A percentile compares a stretch with the other conserved stretches of the same genome.
phyloP scores from a whole-genome alignment of 1,139 yeast genomes.

The Debaryomycetaceae sp. region DNA sequence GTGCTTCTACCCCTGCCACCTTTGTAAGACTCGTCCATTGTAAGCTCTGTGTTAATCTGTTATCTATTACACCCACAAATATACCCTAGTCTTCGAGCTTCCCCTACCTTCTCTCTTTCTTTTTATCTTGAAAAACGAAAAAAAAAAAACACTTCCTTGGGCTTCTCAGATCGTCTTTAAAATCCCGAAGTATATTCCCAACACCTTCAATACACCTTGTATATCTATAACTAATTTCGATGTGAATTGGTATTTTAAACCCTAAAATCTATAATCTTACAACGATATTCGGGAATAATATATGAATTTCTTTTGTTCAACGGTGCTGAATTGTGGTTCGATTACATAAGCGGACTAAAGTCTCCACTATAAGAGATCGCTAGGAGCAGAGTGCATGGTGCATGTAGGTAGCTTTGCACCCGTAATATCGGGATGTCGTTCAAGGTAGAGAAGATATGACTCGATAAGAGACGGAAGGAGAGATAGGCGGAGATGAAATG shows the following conservation, averaged over 20 bases:
- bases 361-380: background rate
- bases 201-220: no score
- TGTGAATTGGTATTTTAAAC: conserved; percentile 4
- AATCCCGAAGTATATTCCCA: no score
- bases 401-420: background rate
- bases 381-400: background rate
- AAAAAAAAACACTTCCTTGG: no score
- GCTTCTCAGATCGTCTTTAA: no score
- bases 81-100: no score
- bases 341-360: conserved; percentile 1
- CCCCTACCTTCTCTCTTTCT: background rate
- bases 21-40: background rate
- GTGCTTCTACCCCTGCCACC: background rate
- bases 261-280: conserved; percentile 3
- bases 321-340: background rate
- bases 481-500: background rate
- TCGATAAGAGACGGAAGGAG: background rate
- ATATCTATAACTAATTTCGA: no score
- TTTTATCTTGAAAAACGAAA: no score
- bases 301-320: background rate
- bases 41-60: background rate
- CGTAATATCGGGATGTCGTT: background rate
- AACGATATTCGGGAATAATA: conserved; percentile 1
- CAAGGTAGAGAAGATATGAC: background rate
- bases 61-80: no score